Conservation (phyloP, 768 basidiomycete species). For the Rhodotorula sphaerocarpa region DNA sequence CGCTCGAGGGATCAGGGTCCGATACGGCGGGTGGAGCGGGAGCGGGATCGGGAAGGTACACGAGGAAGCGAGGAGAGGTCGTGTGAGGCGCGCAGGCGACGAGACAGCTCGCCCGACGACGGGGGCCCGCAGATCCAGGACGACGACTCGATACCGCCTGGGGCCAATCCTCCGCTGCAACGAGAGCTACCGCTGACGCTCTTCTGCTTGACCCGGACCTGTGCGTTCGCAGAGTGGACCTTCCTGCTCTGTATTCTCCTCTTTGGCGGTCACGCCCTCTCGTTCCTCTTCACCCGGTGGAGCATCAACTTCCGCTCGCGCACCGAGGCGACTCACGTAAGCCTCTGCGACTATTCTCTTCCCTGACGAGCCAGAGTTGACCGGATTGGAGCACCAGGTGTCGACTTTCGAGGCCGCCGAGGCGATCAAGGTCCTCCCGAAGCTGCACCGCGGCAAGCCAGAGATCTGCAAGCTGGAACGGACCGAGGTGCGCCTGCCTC, state of each 20-base stretch:
- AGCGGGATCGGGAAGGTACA: too few relatives aligned
- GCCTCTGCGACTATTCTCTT: conserved; percentile 25
- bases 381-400: conserved; percentile 16
- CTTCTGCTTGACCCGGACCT: too few relatives aligned
- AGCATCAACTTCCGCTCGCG: conserved; percentile 66
- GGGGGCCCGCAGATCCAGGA: neutral
- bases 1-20: too few relatives aligned
- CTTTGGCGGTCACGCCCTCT: conserved; percentile 78
- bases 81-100: too few relatives aligned
- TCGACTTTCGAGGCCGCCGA: conserved; percentile 19
- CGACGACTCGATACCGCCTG: too few relatives aligned
- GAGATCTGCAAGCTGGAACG: conserved; percentile 33
- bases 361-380: conserved; percentile 36
- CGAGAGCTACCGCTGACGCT: too few relatives aligned
- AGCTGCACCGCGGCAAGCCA: conserved; percentile 32
- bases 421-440: conserved; percentile 28
- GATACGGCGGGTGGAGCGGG: too few relatives aligned
- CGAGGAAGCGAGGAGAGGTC: too few relatives aligned
- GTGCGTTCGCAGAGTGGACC: conserved; percentile 71
- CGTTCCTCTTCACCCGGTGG: conserved; percentile 87
- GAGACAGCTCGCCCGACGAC: too few relatives aligned
- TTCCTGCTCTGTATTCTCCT: conserved; percentile 82
- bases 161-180: too few relatives aligned
- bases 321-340: conserved; percentile 69
- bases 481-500: conserved; percentile 16